These are phyloP conservation scores for Rostrohypoxylon terebratum DNA, from an alignment of 495 filamentous ascomycete genomes.

Conservation along the genomic window DNA sequence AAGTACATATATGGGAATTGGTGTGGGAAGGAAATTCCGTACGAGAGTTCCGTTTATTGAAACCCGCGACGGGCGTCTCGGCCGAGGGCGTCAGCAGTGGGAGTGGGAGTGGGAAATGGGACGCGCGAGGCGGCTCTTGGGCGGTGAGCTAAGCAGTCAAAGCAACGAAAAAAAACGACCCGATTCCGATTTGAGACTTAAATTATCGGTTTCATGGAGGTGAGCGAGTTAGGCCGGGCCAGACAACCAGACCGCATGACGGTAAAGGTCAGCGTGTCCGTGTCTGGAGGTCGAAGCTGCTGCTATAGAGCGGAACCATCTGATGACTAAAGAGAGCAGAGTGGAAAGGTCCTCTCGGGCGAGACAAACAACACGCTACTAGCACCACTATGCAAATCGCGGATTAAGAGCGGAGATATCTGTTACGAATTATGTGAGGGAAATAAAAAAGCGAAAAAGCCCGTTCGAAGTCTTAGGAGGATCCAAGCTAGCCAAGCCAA, in stretches of 20 bases:
- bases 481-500: constrained; percentile 28
- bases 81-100: not conserved
- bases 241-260: constrained; percentile 29
- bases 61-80: not conserved
- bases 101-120: not conserved
- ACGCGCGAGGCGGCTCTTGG: constrained; percentile 16
- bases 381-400: constrained; percentile 6
- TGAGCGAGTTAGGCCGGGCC: constrained; percentile 29
- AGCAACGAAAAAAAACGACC: not conserved
- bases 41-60: not conserved
- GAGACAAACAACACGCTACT: not conserved
- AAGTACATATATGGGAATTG: not conserved
- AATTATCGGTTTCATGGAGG: constrained; percentile 35
- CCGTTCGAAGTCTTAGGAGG: constrained; percentile 19
- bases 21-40: not conserved
- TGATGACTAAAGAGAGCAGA: constrained; percentile 22
- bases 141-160: constrained; percentile 8
- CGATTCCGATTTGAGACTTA: not conserved
- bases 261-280: constrained; percentile 9
- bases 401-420: constrained; percentile 11
- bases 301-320: constrained; percentile 34
- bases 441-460: constrained; percentile 18
- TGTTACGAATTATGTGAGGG: constrained; percentile 10
- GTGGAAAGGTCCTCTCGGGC: not conserved
- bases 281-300: constrained; percentile 16